A percentile compares a stretch with the other conserved stretches of the same genome.
These are phyloP conservation scores for Phytophthora palmivora DNA, from an alignment of 352 stramenopile species.

Conservation along the genomic window DNA sequence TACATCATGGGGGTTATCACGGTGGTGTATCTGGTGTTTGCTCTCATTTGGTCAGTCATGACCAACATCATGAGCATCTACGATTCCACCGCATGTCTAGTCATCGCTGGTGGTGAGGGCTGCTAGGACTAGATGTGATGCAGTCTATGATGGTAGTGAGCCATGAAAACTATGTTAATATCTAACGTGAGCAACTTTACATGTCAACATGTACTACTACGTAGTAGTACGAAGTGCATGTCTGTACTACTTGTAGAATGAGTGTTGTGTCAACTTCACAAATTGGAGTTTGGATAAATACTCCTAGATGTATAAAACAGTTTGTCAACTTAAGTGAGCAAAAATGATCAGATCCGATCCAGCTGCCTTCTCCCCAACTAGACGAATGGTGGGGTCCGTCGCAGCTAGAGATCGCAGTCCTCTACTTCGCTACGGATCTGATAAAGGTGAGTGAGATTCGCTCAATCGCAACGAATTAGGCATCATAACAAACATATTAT, in stretches of 20 bases:
- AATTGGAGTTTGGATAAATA: too few species aligned
- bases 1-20: slow-evolving; percentile 58
- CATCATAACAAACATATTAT: not conserved
- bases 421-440: slow-evolving; percentile 69
- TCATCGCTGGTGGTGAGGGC: slow-evolving; percentile 60
- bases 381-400: slow-evolving; percentile 17
- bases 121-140: slow-evolving; percentile 30
- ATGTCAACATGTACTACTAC: not conserved
- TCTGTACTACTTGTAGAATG: too few species aligned
- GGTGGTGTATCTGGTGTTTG: slow-evolving; percentile 48
- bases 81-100: slow-evolving; percentile 55
- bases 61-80: slow-evolving; percentile 74
- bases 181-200: slow-evolving; percentile 13
- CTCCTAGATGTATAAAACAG: too few species aligned
- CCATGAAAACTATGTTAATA: slow-evolving; percentile 9
- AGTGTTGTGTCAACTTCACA: too few species aligned
- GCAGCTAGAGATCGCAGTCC: slow-evolving; percentile 55
- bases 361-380: slow-evolving; percentile 18
- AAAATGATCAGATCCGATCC: slow-evolving; percentile 8
- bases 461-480: not conserved
- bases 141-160: slow-evolving; percentile 3
- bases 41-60: slow-evolving; percentile 59
- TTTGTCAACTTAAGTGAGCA: not conserved
- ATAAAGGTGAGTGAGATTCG: slow-evolving; percentile 26
- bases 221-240: too few species aligned